A percentile compares a stretch with the other conserved stretches of the same genome.
These are phyloP conservation scores for Monosporozyma servazzii DNA, from an alignment of 805 yeast genomes.

Conservation along the genomic window DNA sequence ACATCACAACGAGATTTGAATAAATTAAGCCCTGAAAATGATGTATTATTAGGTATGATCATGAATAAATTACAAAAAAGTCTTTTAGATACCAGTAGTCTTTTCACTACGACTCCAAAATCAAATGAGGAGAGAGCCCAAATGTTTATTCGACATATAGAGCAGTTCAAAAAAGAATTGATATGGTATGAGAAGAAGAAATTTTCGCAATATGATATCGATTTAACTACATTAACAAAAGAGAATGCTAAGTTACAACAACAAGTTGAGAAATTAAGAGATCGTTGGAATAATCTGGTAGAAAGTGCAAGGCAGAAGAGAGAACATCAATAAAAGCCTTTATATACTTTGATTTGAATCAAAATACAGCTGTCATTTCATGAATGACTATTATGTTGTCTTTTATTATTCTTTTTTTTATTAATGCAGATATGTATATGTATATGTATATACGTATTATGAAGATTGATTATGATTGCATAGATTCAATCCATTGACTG, in stretches of 20 bases:
- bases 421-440: background rate
- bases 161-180: constrained; percentile 32
- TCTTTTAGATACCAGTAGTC: background rate
- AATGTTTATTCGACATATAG: constrained; percentile 6
- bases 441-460: background rate
- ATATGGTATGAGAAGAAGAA: constrained; percentile 31
- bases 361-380: no score
- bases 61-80: constrained; percentile 16
- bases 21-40: constrained; percentile 4
- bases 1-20: background rate
- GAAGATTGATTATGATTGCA: constrained; percentile 5
- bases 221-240: constrained; percentile 30
- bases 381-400: background rate
- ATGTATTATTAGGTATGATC: constrained; percentile 14
- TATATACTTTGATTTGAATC: no score
- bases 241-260: constrained; percentile 40
- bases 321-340: constrained; percentile 14
- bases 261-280: constrained; percentile 44
- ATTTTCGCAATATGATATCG: constrained; percentile 29
- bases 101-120: background rate
- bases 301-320: constrained; percentile 53
- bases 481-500: constrained; percentile 6
- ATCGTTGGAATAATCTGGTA: constrained; percentile 58
- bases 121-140: background rate
- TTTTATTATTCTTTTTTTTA: background rate